Evolutionary conservation across 257 asterid genomes (phyloP).

Genomic region (Buddleja alternifolia): DNA sequence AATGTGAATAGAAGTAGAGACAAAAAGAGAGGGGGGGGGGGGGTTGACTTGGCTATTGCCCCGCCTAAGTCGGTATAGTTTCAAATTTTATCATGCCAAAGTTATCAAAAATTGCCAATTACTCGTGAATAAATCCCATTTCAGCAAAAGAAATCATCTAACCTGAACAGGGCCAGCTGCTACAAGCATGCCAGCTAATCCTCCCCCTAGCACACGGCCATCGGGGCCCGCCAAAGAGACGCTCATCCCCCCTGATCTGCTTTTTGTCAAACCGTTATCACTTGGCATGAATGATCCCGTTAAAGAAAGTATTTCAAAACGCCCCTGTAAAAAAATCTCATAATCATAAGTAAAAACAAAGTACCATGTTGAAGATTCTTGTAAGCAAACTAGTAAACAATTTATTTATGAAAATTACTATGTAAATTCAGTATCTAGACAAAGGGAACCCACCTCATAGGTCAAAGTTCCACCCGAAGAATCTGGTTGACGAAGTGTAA

Average conservation of each 20-base stretch:
- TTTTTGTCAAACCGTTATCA: conserved; percentile 52
- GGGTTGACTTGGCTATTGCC: too few relatives aligned
- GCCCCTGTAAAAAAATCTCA: conserved; percentile 43
- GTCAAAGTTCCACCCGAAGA: conserved; percentile 67
- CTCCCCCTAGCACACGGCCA: conserved; percentile 70
- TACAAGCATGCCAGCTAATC: conserved; percentile 64
- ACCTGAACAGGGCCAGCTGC: conserved; percentile 66
- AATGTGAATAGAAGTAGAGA: too few relatives aligned
- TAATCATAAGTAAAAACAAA: conserved; percentile 16
- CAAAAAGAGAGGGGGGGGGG: too few relatives aligned
- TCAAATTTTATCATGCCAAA: too few relatives aligned
- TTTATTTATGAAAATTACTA: not conserved
- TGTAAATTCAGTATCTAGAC: too few relatives aligned
- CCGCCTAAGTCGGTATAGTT: too few relatives aligned
- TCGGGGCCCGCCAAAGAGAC: conserved; percentile 63
- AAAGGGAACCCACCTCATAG: too few relatives aligned
- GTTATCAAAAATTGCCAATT: too few relatives aligned
- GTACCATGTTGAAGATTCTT: not conserved
- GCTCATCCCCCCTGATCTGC: conserved; percentile 70
- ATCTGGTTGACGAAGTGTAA: conserved; percentile 58
- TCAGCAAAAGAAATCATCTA: not conserved
- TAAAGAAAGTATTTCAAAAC: conserved; percentile 58
- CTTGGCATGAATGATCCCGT: conserved; percentile 56
- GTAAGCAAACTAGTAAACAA: not conserved
- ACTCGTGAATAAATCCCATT: too few relatives aligned